Evolutionary conservation across 495 filamentous ascomycete species (phyloP).

Genomic region (Aspergillus indologenus): DNA sequence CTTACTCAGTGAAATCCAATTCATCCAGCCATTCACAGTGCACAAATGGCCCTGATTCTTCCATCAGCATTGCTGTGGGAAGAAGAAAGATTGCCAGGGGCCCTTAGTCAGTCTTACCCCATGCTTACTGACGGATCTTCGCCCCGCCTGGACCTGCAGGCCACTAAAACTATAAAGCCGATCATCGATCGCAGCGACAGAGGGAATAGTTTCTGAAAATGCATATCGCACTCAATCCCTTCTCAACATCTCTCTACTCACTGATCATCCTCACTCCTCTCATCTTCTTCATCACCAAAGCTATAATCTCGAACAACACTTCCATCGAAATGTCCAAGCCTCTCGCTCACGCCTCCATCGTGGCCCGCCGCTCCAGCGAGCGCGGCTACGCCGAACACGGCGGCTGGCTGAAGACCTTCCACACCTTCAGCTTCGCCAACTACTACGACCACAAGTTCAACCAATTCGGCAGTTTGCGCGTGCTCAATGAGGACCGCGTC

Average conservation of each 20-base stretch:
- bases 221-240: not conserved
- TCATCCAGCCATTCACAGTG: not conserved
- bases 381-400: slow-evolving; percentile 74
- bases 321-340: slow-evolving; percentile 28
- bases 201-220: not conserved
- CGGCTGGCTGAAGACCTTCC: slow-evolving; percentile 81
- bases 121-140: not conserved
- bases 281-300: not conserved
- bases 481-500: slow-evolving; percentile 82
- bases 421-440: slow-evolving; percentile 75
- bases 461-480: slow-evolving; percentile 67
- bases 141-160: not conserved
- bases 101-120: not conserved
- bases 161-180: not conserved
- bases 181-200: not conserved
- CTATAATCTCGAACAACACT: not conserved
- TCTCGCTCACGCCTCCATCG: slow-evolving; percentile 61
- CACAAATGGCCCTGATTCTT: not conserved
- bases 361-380: slow-evolving; percentile 54
- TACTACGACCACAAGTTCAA: slow-evolving; percentile 66
- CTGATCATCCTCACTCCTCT: not conserved
- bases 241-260: not conserved
- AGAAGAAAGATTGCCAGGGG: not conserved
- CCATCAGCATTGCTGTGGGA: not conserved
- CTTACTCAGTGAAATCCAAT: not conserved